A percentile compares a stretch with the other conserved stretches of the same genome.
Conservation (phyloP, 2,329 filamentous ascomycete species). For the Seiridium cupressi region DNA sequence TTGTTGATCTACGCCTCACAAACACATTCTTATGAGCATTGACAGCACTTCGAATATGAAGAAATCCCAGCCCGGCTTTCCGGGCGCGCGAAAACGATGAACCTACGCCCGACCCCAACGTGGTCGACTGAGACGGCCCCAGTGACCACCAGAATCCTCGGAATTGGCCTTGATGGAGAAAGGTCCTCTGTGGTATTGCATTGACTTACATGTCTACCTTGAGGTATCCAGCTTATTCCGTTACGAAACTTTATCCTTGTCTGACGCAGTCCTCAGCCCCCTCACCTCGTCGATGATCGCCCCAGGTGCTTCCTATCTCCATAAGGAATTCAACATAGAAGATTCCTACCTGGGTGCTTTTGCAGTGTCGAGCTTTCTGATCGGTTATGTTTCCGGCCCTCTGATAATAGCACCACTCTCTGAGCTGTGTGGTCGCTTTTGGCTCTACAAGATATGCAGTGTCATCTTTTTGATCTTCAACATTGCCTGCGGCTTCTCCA, state of each 20-base stretch:
- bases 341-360: conserved; percentile 45
- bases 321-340: conserved; percentile 41
- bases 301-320: conserved; percentile 43
- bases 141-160: conserved; percentile 35
- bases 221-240: conserved; percentile 17
- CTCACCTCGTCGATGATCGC: conserved; percentile 62
- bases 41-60: too few relatives aligned
- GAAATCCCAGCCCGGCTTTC: too few relatives aligned
- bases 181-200: conserved; percentile 27
- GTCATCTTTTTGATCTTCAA: conserved; percentile 60
- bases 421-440: conserved; percentile 63
- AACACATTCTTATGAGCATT: too few relatives aligned
- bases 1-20: too few relatives aligned
- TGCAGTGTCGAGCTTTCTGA: conserved; percentile 59
- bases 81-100: too few relatives aligned
- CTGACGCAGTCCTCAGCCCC: conserved; percentile 10
- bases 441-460: conserved; percentile 56
- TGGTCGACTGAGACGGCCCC: conserved; percentile 18
- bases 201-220: conserved; percentile 23
- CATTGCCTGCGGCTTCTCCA: conserved; percentile 62
- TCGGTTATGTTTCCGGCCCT: conserved; percentile 58
- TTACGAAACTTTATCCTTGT: neutral
- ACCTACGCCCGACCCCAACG: too few relatives aligned
- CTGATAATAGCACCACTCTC: conserved; percentile 56
- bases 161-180: conserved; percentile 41